A percentile compares a stretch with the other conserved stretches of the same genome.
Evolutionary conservation across 2,329 filamentous ascomycete genomes (phyloP).

Genomic region (Hypoxylon sp.): DNA sequence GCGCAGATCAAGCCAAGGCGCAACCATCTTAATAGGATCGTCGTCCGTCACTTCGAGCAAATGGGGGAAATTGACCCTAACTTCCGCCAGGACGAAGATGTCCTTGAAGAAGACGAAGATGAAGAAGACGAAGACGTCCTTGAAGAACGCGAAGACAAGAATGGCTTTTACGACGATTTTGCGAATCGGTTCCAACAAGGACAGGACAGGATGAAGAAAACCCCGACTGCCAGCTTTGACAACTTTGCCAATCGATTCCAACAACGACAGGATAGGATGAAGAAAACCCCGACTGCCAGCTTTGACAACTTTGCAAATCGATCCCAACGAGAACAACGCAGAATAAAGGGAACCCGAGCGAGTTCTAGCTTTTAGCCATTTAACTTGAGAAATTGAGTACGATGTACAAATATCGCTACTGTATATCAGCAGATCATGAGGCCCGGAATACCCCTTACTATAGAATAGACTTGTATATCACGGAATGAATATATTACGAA

Average conservation of each 20-base stretch:
- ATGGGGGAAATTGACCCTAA: conserved; percentile 38
- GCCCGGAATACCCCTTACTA: conserved; percentile 26
- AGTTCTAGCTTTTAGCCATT: neutral
- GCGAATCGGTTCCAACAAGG: neutral
- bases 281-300: no score
- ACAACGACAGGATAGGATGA: no score
- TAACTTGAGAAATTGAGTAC: neutral
- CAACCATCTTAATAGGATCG: conserved; percentile 47
- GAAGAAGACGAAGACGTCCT: conserved; percentile 14
- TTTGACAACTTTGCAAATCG: neutral
- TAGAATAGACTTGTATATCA: conserved; percentile 6
- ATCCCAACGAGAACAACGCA: neutral
- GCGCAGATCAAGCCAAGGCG: conserved; percentile 42
- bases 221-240: neutral
- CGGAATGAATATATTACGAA: neutral
- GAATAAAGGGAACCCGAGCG: neutral
- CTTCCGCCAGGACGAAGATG: conserved; percentile 23
- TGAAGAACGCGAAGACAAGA: conserved; percentile 27
- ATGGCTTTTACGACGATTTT: neutral
- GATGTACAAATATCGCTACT: conserved; percentile 16
- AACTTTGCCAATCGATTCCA: no score
- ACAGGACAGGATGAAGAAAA: neutral
- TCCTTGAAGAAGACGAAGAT: conserved; percentile 26
- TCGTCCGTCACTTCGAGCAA: conserved; percentile 48
- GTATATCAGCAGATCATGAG: conserved; percentile 21